Conservation (phyloP, 805 yeast species). For the Wickerhamomyces hampshirensis region DNA sequence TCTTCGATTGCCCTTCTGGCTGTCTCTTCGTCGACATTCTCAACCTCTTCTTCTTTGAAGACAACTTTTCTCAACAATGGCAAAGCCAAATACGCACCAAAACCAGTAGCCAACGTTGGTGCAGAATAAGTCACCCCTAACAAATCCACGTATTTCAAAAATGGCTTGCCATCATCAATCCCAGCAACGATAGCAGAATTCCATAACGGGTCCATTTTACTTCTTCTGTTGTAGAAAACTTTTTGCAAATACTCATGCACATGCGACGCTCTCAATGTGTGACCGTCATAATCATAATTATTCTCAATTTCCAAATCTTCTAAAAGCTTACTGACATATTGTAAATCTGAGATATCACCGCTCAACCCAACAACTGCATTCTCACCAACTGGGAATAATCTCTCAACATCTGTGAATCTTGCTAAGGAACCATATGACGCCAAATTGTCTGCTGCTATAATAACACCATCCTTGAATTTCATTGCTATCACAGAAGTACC, state of each 20-base stretch:
- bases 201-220: conserved; percentile 96
- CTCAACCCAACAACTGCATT: conserved; percentile 88
- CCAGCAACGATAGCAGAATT: conserved; percentile 93
- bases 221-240: conserved; percentile 81
- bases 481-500: conserved; percentile 94
- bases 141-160: conserved; percentile 81
- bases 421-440: conserved; percentile 92
- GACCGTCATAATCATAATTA: conserved; percentile 67
- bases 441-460: conserved; percentile 92
- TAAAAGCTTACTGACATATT: conserved; percentile 67
- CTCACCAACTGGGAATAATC: conserved; percentile 78
- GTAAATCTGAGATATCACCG: conserved; percentile 94
- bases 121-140: conserved; percentile 88
- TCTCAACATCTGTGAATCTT: conserved; percentile 78
- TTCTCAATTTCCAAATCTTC: conserved; percentile 78
- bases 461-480: conserved; percentile 85
- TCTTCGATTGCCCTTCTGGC: conserved; percentile 77
- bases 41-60: conserved; percentile 72
- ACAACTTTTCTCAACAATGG: conserved; percentile 85
- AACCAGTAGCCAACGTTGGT: conserved; percentile 91
- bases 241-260: conserved; percentile 83
- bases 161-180: conserved; percentile 65
- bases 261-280: conserved; percentile 74
- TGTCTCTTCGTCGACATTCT: conserved; percentile 60
- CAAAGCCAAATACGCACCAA: conserved; percentile 90